Conservation (phyloP, 2,329 filamentous ascomycete species). For the Xylariaceae sp. region DNA sequence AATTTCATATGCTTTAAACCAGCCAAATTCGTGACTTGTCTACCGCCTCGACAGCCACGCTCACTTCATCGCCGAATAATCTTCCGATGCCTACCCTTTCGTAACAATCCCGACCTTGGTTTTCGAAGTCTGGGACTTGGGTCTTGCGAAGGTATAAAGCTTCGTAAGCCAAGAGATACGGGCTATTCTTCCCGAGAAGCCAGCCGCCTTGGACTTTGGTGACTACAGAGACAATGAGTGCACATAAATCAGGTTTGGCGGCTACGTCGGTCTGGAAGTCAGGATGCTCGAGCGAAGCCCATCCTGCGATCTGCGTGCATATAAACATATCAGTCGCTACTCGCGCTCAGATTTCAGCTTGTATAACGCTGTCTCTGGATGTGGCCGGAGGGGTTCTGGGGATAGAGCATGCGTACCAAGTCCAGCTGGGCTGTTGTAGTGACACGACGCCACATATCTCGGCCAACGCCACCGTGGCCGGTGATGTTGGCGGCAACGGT, state of each 20-base stretch:
- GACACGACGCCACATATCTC: conserved; percentile 6
- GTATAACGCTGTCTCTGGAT: too few species aligned
- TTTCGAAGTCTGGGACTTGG: conserved; percentile 3
- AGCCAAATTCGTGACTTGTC: conserved; percentile 10
- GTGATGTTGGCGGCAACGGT: conserved; percentile 2
- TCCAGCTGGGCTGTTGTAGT: not conserved
- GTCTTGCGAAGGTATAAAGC: conserved; percentile 5
- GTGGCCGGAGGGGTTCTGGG: too few species aligned
- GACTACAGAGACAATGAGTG: conserved; percentile 1
- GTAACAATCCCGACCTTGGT: conserved; percentile 5
- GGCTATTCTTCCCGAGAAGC: conserved; percentile 5
- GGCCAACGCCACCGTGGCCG: conserved; percentile 1
- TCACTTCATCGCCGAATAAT: conserved; percentile 11
- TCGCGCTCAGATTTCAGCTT: too few species aligned
- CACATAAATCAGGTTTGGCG: not conserved
- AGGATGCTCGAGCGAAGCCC: conserved; percentile 6
- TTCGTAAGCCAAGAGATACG: conserved; percentile 8
- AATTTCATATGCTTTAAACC: not conserved
- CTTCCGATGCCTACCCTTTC: conserved; percentile 14
- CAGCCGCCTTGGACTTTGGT: conserved; percentile 6
- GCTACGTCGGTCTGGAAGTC: conserved; percentile 4
- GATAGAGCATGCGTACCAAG: too few species aligned
- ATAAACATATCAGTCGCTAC: too few species aligned
- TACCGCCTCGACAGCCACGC: conserved; percentile 5
- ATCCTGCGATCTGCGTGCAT: conserved; percentile 2